Conservation (phyloP, 371 early-diverging fungal species). For the Vairimorpha apis region DNA sequence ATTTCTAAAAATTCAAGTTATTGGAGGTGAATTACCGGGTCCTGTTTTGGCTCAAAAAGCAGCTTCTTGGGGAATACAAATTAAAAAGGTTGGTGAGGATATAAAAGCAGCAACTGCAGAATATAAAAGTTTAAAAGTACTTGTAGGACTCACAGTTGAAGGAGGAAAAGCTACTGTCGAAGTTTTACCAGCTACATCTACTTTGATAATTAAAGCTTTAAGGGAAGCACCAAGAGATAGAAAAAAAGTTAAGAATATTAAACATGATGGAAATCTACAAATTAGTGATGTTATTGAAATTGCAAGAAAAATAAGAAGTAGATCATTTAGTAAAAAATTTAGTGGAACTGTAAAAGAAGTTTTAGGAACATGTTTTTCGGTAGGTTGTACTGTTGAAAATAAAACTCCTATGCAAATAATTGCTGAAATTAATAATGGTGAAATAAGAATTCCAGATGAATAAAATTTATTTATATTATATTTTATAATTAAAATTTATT, state of each 20-base stretch:
- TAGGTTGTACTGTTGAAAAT: constrained; percentile 92
- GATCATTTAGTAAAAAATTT: constrained; percentile 77
- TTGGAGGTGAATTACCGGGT: constrained; percentile 97
- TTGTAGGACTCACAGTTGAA: constrained; percentile 92
- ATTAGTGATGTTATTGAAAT: constrained; percentile 81
- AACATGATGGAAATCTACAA: constrained; percentile 60
- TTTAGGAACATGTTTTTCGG: constrained; percentile 83
- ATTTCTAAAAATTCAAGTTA: constrained; percentile 62
- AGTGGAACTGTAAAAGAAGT: constrained; percentile 93
- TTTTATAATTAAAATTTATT: background rate
- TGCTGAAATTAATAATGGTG: constrained; percentile 69
- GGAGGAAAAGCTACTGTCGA: constrained; percentile 97
- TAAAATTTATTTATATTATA: constrained; percentile 43
- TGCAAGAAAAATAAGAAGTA: constrained; percentile 81
- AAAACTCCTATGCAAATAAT: constrained; percentile 74
- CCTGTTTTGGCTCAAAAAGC: constrained; percentile 96
- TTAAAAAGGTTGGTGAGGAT: constrained; percentile 99
- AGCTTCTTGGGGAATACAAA: constrained; percentile 96
- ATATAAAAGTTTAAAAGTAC: constrained; percentile 94
- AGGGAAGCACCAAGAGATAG: constrained; percentile 91
- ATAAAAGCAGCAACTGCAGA: constrained; percentile 96
- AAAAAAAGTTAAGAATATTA: constrained; percentile 95
- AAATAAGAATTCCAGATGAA: constrained; percentile 73
- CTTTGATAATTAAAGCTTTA: constrained; percentile 91
- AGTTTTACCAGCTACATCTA: constrained; percentile 88